Conservation (phyloP, 352 stramenopile species). For the Phytopythium delawarense region DNA sequence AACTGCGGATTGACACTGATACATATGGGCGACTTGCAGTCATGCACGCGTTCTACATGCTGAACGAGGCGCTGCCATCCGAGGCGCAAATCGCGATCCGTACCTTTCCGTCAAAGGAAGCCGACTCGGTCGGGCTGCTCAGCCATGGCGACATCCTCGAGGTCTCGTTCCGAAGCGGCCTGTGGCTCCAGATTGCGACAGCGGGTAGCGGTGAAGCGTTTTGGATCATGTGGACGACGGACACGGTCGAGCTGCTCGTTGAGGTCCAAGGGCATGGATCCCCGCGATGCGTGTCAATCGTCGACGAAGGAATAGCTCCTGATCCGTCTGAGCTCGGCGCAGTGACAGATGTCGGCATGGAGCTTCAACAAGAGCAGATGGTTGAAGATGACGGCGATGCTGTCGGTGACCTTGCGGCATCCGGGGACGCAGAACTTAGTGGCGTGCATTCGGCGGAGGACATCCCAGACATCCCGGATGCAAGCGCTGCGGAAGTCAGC, state of each 20-base stretch:
- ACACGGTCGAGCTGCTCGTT: constrained; percentile 39
- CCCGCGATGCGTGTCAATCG: constrained; percentile 11
- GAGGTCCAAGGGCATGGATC: constrained; percentile 28
- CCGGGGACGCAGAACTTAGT: background rate
- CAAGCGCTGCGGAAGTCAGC: background rate
- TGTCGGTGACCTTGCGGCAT: background rate
- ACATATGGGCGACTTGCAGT: constrained; percentile 7
- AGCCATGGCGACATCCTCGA: constrained; percentile 56
- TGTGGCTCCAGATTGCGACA: constrained; percentile 50
- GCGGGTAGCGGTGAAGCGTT: constrained; percentile 14
- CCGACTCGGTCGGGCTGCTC: constrained; percentile 46
- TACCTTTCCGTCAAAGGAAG: constrained; percentile 54
- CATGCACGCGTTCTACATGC: constrained; percentile 51
- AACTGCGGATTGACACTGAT: constrained; percentile 7
- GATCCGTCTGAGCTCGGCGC: background rate
- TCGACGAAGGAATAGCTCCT: background rate
- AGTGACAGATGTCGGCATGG: background rate
- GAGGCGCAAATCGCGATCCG: constrained; percentile 69
- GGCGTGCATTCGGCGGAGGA: background rate
- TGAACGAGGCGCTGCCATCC: constrained; percentile 46
- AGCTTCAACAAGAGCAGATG: background rate
- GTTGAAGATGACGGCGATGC: background rate
- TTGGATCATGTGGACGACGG: constrained; percentile 74
- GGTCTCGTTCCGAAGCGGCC: constrained; percentile 31
- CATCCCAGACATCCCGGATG: background rate